Base-by-base conservation (phyloP, 2,329 filamentous ascomycete genomes). In the Fusarium hostae region DNA sequence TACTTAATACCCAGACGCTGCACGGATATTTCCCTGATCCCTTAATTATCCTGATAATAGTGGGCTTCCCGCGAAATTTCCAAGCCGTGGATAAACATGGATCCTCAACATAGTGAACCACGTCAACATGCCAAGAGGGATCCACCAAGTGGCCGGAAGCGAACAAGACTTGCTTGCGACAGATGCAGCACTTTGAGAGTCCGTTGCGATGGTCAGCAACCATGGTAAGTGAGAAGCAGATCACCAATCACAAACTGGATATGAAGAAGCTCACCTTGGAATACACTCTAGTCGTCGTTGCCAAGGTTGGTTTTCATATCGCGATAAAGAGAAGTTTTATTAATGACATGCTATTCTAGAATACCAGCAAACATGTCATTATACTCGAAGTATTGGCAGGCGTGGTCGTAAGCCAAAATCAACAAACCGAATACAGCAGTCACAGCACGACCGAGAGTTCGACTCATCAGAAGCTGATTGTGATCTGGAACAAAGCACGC, bases 131-230 rank as follows among this genome's bases (percentile, higher is more conserved):
- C 48, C 22, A 37, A n/a, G 22, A 26, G 48, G 32, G 18, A n/a
- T 30, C 32, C 32, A 39, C 43, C 20, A 2, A 58, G 16, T 20
- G 43, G 44, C 0, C 44, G 55, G 7, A 58, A 58, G 55, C 39
- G 55, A 51, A 58, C 55, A 3, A 51, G 55, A 32, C 55, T 48
- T 22, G 55, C 55, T 39, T 58, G 55, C 12, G 55, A 58, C 2
- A 58, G 40, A 52, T 58, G 55, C 45, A 58, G 55, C 34, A 51
- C 24, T 39, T 4, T 58, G 3, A 58, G 55, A 24, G 55, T 58
- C 0, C 55, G 55, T 5, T 58, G 55, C 12, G 55, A 58, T 30
- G 55, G 55, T 9, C 32, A 58, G 32, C 55, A 58, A 18, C 55
- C 55, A 3, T 58, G 55, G 55, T 58, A 39, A 58, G 55, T 39